A percentile compares a stretch with the other conserved stretches of the same genome.
Conservation (phyloP, 305 asterid species). For the Solanum hybrid region DNA sequence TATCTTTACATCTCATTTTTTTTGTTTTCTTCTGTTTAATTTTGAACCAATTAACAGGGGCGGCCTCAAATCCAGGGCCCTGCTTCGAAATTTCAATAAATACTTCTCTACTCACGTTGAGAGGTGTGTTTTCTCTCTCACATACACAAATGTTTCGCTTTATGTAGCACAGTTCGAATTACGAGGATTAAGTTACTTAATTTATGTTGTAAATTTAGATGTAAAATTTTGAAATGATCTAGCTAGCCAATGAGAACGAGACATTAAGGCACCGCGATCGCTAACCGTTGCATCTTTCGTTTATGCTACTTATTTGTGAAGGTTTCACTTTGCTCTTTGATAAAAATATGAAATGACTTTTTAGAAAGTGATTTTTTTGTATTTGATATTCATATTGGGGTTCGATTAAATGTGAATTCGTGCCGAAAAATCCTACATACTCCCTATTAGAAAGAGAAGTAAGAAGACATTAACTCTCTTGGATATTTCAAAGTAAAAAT, state of each 20-base stretch:
- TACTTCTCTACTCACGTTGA: conserved; percentile 25
- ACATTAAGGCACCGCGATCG: background rate
- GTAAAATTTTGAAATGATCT: no score
- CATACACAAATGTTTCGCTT: background rate
- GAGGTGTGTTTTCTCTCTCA: conserved; percentile 22
- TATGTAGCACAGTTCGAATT: background rate
- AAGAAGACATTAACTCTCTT: background rate
- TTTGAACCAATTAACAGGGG: background rate
- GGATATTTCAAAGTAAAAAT: background rate
- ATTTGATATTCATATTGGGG: no score
- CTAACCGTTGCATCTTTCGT: background rate
- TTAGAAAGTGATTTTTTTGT: background rate
- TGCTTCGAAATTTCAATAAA: conserved; percentile 15
- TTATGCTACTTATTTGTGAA: background rate
- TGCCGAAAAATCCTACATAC: no score
- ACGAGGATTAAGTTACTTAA: background rate
- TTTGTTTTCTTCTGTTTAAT: background rate
- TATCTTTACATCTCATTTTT: background rate
- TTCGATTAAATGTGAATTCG: fast-evolving
- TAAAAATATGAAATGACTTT: background rate
- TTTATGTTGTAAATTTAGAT: background rate
- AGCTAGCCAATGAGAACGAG: background rate
- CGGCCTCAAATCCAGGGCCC: conserved; percentile 5
- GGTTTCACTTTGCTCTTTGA: background rate
- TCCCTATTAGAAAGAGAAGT: background rate